Conservation (phyloP, 2,329 filamentous ascomycete genomes). For the Endoconidiophora laricicola region DNA sequence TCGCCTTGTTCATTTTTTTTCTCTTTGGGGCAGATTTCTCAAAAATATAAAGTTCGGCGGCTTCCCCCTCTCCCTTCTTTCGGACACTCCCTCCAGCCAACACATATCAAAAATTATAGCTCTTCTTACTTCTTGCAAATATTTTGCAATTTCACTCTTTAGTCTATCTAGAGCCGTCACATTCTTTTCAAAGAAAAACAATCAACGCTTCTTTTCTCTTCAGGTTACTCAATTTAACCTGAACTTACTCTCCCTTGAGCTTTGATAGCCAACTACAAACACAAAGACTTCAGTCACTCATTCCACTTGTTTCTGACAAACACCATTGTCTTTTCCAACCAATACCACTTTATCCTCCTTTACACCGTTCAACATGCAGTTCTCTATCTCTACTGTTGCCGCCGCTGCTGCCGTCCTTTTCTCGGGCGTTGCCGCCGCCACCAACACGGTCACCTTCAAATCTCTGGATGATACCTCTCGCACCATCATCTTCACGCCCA, state of each 20-base stretch:
- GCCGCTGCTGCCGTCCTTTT: constrained; percentile 27
- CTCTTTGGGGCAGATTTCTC: too few species aligned
- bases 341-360: neutral
- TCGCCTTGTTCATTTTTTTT: too few species aligned
- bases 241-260: neutral
- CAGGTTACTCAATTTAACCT: neutral
- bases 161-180: constrained; percentile 4
- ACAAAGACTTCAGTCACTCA: neutral
- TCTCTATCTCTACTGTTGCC: constrained; percentile 1
- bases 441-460: constrained; percentile 38
- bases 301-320: neutral
- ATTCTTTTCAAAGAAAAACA: neutral
- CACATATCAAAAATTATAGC: too few species aligned
- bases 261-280: neutral
- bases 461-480: constrained; percentile 37
- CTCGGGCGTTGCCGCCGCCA: constrained; percentile 29
- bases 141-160: constrained; percentile 5
- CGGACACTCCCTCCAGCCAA: too few species aligned
- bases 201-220: neutral
- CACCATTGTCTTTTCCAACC: neutral
- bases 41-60: too few species aligned
- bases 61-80: too few species aligned
- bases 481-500: constrained; percentile 33
- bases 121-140: neutral
- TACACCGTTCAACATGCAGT: constrained; percentile 8